Conservation (phyloP, 148 eudicot species). For the Silene uniflora region DNA sequence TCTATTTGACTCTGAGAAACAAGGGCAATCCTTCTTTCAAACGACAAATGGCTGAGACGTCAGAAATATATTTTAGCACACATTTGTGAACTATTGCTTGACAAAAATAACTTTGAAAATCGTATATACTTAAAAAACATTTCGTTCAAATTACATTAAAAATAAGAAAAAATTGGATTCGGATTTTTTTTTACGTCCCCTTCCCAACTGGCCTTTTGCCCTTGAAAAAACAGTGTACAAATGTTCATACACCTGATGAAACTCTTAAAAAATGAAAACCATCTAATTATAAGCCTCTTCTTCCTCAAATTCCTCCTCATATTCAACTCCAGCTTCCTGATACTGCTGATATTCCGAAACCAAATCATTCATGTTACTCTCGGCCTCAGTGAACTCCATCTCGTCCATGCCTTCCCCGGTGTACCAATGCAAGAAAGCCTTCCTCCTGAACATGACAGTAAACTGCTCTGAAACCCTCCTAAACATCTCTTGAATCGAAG, state of each 20-base stretch:
- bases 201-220: slow-evolving; percentile 3
- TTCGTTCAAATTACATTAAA: slow-evolving; percentile 5
- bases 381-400: slow-evolving; percentile 26
- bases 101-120: not conserved
- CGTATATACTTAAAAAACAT: not conserved
- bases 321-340: slow-evolving; percentile 20
- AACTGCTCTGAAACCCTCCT: slow-evolving; percentile 47
- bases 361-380: slow-evolving; percentile 25
- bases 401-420: slow-evolving; percentile 56
- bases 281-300: slow-evolving; percentile 28
- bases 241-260: not conserved
- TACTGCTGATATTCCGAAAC: slow-evolving; percentile 23
- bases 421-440: slow-evolving; percentile 85
- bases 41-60: too few relatives aligned
- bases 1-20: too few relatives aligned
- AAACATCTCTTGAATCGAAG: slow-evolving; percentile 33
- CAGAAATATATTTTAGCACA: too few relatives aligned
- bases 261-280: not conserved
- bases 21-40: too few relatives aligned
- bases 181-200: not conserved
- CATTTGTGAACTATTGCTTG: not conserved
- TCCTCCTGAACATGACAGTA: slow-evolving; percentile 79
- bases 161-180: not conserved
- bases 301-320: slow-evolving; percentile 46
- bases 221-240: slow-evolving; percentile 5